A percentile compares a stretch with the other conserved stretches of the same genome.
These are phyloP conservation scores for Lepiota venenata DNA, from an alignment of 768 basidiomycete genomes.

Conservation along the genomic window DNA sequence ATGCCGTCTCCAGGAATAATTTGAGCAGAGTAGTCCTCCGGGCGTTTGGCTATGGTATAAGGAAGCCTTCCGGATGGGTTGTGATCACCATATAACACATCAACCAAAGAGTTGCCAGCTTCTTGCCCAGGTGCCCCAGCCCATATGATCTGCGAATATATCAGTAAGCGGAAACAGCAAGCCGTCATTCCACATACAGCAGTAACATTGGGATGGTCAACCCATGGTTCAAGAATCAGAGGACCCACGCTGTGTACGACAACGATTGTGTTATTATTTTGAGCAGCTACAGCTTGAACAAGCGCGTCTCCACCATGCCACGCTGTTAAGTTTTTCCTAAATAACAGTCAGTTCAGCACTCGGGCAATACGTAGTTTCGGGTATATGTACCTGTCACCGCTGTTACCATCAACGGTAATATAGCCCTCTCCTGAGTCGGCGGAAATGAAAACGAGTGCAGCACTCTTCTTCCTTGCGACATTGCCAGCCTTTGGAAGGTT, in stretches of 20 bases:
- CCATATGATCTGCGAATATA: constrained; percentile 46
- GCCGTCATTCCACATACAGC: constrained; percentile 42
- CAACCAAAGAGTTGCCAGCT: constrained; percentile 65
- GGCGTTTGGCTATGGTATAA: constrained; percentile 68
- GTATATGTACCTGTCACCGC: constrained; percentile 56
- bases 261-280: constrained; percentile 72
- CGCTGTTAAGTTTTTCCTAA: constrained; percentile 63
- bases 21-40: constrained; percentile 56
- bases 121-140: constrained; percentile 69
- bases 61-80: constrained; percentile 70
- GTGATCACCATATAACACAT: constrained; percentile 66
- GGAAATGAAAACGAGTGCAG: constrained; percentile 78
- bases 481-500: constrained; percentile 49
- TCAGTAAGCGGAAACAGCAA: constrained; percentile 15
- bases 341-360: not conserved
- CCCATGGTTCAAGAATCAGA: constrained; percentile 62
- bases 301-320: constrained; percentile 75
- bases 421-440: constrained; percentile 85
- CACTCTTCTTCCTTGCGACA: constrained; percentile 47
- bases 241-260: constrained; percentile 63
- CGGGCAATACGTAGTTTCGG: not conserved
- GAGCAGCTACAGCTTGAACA: constrained; percentile 61
- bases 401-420: constrained; percentile 76
- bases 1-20: constrained; percentile 33
- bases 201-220: constrained; percentile 69